Base-by-base conservation (phyloP, 2,329 filamentous ascomycete genomes). In the Aureobasidium subglaciale region DNA sequence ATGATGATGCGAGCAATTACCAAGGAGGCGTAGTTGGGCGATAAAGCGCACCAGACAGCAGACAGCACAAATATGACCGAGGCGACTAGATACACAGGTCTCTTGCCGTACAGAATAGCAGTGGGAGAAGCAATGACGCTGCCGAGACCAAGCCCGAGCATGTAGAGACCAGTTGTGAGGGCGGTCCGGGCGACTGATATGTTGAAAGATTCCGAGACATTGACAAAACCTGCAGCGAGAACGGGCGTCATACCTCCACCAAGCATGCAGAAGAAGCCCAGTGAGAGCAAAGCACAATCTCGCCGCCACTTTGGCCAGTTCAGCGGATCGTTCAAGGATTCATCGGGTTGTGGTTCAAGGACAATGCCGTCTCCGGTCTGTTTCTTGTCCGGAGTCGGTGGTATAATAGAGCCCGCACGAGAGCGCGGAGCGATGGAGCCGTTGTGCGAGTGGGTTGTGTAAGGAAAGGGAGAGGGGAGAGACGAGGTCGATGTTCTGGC, bases 241-340 rank as follows among this genome's bases (percentile, higher is more conserved):
- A 96, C 76, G 0, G 93, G 88, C 0, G 91, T 96, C 76, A 95
- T 95, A 40, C 92, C 92, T 37, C 92, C 92, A 55, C 92, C 92
- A 16, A 96, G 72, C 83, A 96, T 87, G 70, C 90, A 96, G 71
- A 95, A 96, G 64, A 96, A 86, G 1, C 92, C 92, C 4, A 97
- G 76, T 0, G 87, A 92, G 0, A 95, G 64, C 59, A 97, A 72
- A 0, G 92, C 89, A 22, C 78, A 70, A 69, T 97, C 90, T 69
- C 92, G 79, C 37, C 89, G 82, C 84, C 88, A 89, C 6, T 79
- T 74, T 0, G 88, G 84, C 92, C 92, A 97, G 68, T 97, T 97
- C 56, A 97, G 74, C 1, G 92, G 92, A 64, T 97, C 92, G 61
- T 97, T 96, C 50, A 79, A 76, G 0, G 88, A 90, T 50, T 96